phyloP scores from a whole-genome alignment of 23 red algal genomes.

The Gracilaria gracilis region DNA sequence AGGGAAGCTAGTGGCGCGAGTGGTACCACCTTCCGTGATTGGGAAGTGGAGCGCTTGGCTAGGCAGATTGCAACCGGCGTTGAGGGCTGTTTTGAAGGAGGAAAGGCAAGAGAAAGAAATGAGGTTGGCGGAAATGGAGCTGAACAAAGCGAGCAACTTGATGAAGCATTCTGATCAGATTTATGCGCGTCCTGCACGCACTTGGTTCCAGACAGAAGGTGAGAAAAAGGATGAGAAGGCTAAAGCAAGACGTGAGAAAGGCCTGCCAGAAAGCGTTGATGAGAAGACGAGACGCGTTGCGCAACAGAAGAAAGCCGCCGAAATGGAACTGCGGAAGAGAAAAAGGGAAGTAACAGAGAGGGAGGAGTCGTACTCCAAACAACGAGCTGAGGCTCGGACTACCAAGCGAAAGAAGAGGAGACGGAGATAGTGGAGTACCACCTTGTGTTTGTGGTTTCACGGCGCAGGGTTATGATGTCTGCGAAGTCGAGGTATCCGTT shows the following conservation, averaged over 20 bases:
- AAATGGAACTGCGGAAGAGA: slow-evolving; percentile 23
- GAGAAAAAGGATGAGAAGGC: slow-evolving; percentile 67
- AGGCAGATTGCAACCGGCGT: slow-evolving; percentile 10
- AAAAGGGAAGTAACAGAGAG: slow-evolving; percentile 2
- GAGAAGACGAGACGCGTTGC: neutral
- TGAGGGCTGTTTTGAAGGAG: slow-evolving; percentile 66
- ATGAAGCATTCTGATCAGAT: slow-evolving; percentile 86
- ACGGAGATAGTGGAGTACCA: neutral
- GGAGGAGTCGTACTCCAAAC: slow-evolving; percentile 34
- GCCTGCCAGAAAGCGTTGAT: slow-evolving; percentile 34
- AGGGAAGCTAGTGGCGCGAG: slow-evolving; percentile 63
- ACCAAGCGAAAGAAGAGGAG: slow-evolving; percentile 37
- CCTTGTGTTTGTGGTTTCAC: neutral
- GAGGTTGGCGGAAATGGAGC: slow-evolving; percentile 84
- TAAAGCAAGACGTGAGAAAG: slow-evolving; percentile 28
- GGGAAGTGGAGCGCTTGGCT: slow-evolving; percentile 75
- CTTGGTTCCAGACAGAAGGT: slow-evolving; percentile 89
- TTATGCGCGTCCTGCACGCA: slow-evolving; percentile 78
- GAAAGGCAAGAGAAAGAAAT: slow-evolving; percentile 78
- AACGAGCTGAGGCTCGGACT: slow-evolving; percentile 33
- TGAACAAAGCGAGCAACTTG: slow-evolving; percentile 84
- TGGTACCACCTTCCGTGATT: slow-evolving; percentile 65
- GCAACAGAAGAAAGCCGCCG: slow-evolving; percentile 3
- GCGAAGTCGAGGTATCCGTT: no score
- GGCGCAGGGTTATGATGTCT: no score